Conservation (phyloP, 768 basidiomycete genomes). For the Suillus discolor region DNA sequence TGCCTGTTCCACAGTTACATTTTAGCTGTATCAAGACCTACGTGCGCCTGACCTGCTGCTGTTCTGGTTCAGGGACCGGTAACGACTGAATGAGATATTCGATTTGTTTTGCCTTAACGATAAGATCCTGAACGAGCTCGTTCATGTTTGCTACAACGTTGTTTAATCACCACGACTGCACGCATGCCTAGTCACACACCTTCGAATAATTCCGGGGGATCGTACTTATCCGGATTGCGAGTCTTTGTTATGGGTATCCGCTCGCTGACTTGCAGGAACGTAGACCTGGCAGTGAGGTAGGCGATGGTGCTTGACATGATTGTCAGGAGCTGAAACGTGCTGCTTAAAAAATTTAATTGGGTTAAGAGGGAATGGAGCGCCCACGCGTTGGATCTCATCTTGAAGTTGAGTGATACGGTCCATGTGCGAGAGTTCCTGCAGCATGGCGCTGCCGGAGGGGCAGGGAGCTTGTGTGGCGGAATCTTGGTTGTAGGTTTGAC, state of each 20-base stretch:
- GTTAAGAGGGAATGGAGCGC: conserved; percentile 18
- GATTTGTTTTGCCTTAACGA: conserved; percentile 87
- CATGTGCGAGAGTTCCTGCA: conserved; percentile 92
- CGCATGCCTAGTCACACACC: conserved; percentile 41
- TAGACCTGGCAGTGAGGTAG: conserved; percentile 76
- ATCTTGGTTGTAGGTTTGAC: neutral
- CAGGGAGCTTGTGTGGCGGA: conserved; percentile 4
- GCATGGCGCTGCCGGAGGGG: conserved; percentile 67
- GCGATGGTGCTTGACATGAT: conserved; percentile 86
- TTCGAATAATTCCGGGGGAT: conserved; percentile 74
- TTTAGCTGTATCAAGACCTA: neutral
- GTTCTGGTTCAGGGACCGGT: conserved; percentile 78
- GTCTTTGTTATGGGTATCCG: conserved; percentile 86
- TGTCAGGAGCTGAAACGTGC: conserved; percentile 64
- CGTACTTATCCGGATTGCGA: conserved; percentile 70
- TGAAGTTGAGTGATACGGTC: conserved; percentile 95
- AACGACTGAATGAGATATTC: conserved; percentile 81
- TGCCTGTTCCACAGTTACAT: conserved; percentile 46
- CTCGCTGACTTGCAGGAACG: conserved; percentile 76
- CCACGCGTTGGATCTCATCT: conserved; percentile 89
- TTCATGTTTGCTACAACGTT: conserved; percentile 67
- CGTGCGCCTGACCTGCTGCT: conserved; percentile 57
- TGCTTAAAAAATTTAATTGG: neutral
- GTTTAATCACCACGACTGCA: neutral
- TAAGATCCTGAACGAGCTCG: conserved; percentile 81